These are phyloP conservation scores for Euphrasia arctica DNA, from an alignment of 305 asterid species.

Conservation along the genomic window DNA sequence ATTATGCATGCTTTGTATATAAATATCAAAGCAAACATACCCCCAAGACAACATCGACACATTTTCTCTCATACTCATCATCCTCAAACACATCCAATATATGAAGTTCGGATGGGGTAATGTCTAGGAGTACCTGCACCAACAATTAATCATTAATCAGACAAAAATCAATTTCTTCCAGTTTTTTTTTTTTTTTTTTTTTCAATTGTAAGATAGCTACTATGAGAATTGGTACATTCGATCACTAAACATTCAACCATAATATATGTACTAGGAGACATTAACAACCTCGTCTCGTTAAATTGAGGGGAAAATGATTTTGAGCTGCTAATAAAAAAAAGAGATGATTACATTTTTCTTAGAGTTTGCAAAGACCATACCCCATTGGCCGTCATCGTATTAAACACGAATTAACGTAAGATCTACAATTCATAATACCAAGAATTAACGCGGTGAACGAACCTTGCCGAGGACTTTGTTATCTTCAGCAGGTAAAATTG, in stretches of 20 bases:
- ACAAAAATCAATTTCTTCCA: not conserved
- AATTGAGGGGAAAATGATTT: not conserved
- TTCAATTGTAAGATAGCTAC: not conserved
- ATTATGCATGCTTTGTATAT: not conserved
- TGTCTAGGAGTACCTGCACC: conserved; percentile 63
- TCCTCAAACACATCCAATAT: conserved; percentile 84
- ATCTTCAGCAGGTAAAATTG: conserved; percentile 64
- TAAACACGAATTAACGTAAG: not conserved
- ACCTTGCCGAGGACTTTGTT: conserved; percentile 77
- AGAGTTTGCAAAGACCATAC: not conserved
- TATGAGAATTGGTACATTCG: not conserved
- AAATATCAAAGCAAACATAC: conserved; percentile 33
- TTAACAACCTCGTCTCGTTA: not conserved
- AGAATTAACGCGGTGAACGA: not conserved
- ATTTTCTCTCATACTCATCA: conserved; percentile 66
- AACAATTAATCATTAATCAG: conserved; percentile 8
- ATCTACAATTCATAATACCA: not conserved
- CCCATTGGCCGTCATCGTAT: not conserved
- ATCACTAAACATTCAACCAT: not conserved
- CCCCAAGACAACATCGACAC: conserved; percentile 51
- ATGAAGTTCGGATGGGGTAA: conserved; percentile 64
- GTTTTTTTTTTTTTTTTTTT: not conserved
- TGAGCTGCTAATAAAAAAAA: not conserved
- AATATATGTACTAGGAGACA: not conserved
- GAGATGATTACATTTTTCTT: too few relatives aligned